Evolutionary conservation across 2,329 filamentous ascomycete genomes (phyloP).

Genomic region (Blastomyces silverae): DNA sequence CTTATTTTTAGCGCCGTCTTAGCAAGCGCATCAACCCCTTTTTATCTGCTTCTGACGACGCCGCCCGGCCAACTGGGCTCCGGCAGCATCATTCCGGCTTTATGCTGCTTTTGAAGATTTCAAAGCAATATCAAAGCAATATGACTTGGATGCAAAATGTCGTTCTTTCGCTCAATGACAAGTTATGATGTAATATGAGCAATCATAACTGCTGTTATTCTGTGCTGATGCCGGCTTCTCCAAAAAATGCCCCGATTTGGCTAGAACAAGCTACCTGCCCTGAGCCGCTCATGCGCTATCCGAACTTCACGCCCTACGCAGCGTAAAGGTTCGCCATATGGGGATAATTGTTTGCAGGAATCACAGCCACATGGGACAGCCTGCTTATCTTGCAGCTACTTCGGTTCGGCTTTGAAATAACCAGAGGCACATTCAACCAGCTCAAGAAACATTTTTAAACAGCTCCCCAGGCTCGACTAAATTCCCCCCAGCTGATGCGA

Average conservation of each 20-base stretch:
- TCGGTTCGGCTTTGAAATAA: neutral
- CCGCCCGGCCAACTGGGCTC: neutral
- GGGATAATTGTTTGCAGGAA: neutral
- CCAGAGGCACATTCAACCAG: neutral
- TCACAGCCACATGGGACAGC: neutral
- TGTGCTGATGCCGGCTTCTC: neutral
- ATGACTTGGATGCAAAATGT: neutral
- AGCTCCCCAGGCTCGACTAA: neutral
- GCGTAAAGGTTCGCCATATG: neutral
- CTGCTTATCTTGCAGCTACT: neutral
- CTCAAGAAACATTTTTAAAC: neutral
- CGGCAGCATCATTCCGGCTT: neutral
- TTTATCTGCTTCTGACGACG: neutral
- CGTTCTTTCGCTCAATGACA: neutral
- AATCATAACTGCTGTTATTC: neutral
- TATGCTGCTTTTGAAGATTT: neutral
- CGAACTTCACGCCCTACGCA: too few species aligned
- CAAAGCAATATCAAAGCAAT: neutral
- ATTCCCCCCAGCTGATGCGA: neutral
- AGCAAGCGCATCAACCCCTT: neutral
- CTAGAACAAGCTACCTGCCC: neutral
- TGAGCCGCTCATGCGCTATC: too few species aligned
- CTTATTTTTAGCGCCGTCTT: neutral
- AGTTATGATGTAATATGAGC: neutral
- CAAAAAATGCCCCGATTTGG: constrained; percentile 10